Conservation (phyloP, 2,329 filamentous ascomycete species). For the Emergomyces africanus region DNA sequence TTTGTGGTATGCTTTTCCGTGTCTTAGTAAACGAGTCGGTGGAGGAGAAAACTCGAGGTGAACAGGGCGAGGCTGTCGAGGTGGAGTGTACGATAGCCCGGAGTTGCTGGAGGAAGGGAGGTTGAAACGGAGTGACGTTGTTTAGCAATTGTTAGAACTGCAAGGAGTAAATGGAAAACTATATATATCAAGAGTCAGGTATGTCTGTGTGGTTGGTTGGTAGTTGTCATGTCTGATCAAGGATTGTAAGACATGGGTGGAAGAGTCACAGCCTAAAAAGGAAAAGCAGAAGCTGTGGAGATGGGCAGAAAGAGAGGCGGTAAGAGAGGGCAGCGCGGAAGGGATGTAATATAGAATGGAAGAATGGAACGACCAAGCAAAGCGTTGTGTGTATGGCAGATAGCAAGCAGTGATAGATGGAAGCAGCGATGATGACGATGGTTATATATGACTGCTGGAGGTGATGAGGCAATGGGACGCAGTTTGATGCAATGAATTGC, state of each 20-base stretch:
- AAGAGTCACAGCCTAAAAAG: constrained; percentile 4
- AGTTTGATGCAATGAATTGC: background rate
- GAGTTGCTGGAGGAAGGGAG: background rate
- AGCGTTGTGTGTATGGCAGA: constrained; percentile 3
- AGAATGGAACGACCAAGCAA: constrained; percentile 8
- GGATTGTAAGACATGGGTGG: constrained; percentile 8
- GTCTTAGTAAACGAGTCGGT: background rate
- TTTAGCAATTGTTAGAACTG: constrained; percentile 2
- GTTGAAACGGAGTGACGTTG: background rate
- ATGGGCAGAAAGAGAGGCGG: constrained; percentile 6
- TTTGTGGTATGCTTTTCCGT: background rate
- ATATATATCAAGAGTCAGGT: background rate
- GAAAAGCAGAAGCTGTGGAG: background rate
- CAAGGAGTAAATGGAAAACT: background rate
- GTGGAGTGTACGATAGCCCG: background rate
- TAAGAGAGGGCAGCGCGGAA: constrained; percentile 1
- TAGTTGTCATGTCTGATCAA: constrained; percentile 9
- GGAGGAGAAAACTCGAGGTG: background rate
- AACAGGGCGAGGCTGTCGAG: background rate
- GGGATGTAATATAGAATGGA: constrained; percentile 4
- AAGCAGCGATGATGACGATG: background rate
- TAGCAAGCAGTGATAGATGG: constrained; percentile 8
- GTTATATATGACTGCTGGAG: background rate
- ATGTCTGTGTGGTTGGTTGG: background rate
- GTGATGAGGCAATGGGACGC: constrained; percentile 13